Evolutionary conservation across 2,329 filamentous ascomycete genomes (phyloP), one percentile per base, ranked within the genome.

Genomic region (Trichoderma cornu-damae): DNA sequence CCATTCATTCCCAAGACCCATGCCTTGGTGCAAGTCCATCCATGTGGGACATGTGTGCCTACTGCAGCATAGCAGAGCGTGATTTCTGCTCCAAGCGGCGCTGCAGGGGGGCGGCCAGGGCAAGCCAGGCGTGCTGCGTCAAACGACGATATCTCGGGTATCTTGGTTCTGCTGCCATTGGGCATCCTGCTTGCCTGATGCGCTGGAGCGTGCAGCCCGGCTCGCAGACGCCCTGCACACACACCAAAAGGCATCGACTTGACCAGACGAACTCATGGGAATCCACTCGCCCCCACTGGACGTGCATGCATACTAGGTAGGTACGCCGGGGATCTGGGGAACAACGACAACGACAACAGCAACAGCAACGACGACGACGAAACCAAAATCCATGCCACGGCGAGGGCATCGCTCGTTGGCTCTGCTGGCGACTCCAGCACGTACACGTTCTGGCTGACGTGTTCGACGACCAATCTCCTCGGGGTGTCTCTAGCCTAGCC

Each of bases 101-200:
- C 37, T 44, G 57, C 57, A 56, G 50, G 50, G 44, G 52, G n/a
- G 4, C 30, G 4, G 40, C 48, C 30, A 55, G 50, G 50, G 32
- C 52, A n/a, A 6, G 46, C 16, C 37, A 32, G 54, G 54, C 46
- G 44, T 38, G 30, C 35, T 55, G 50, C 42, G 44, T 54, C 34
- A 34, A 43, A 37, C 32, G 24, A 58, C 28, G 22, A 26, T 46
- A 24, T 48, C 20, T 54, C 49, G 49, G 56, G 37, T 47, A 24
- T 44, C 24, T 51, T 57, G 47, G 46, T 26, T 28, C 28, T 7
- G 48, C 14, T n/a, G 16, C 20, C 32, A 47, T 58, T 53, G 48
- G 56, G 56, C 56, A n/a, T 38, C 16, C 16, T 50, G 57, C 43
- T 55, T 59, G 57, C 38, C 22, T 37, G 35, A 54, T 59, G 51